Conservation (phyloP, 345 rosid genomes). For the Rhodamnia rubescens region DNA sequence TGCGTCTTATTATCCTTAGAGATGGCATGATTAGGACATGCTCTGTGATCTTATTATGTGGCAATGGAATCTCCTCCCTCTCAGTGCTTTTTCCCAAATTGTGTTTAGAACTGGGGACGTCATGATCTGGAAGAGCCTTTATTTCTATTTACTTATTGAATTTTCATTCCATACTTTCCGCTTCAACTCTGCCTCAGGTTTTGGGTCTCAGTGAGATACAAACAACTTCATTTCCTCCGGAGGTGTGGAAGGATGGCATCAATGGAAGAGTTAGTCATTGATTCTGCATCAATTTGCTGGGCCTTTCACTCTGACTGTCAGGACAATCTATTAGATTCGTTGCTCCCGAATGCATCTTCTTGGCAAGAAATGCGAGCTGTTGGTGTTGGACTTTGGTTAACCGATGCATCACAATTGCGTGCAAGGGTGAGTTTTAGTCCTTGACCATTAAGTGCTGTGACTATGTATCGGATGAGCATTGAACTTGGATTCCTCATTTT, state of each 20-base stretch:
- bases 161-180: not conserved
- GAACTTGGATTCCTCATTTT: not conserved
- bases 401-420: slow-evolving; percentile 56
- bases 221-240: slow-evolving; percentile 42
- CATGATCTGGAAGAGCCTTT: not conserved
- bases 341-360: slow-evolving; percentile 64
- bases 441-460: not conserved
- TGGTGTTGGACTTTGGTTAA: slow-evolving; percentile 90
- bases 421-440: slow-evolving; percentile 37
- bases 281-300: slow-evolving; percentile 62
- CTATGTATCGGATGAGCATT: not conserved
- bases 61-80: not conserved
- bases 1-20: not conserved
- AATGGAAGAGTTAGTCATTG: slow-evolving; percentile 48
- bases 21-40: not conserved
- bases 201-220: slow-evolving; percentile 74
- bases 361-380: slow-evolving; percentile 78
- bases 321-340: slow-evolving; percentile 50
- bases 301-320: slow-evolving; percentile 93
- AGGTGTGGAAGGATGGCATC: slow-evolving; percentile 52
- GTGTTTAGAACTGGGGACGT: not conserved
- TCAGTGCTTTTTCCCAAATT: not conserved
- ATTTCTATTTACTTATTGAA: not conserved
- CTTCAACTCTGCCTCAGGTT: slow-evolving; percentile 29
- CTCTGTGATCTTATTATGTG: not conserved